These are phyloP conservation scores for Monosporascus sp. DNA, from an alignment of 2,329 filamentous ascomycete species.

Conservation along the genomic window DNA sequence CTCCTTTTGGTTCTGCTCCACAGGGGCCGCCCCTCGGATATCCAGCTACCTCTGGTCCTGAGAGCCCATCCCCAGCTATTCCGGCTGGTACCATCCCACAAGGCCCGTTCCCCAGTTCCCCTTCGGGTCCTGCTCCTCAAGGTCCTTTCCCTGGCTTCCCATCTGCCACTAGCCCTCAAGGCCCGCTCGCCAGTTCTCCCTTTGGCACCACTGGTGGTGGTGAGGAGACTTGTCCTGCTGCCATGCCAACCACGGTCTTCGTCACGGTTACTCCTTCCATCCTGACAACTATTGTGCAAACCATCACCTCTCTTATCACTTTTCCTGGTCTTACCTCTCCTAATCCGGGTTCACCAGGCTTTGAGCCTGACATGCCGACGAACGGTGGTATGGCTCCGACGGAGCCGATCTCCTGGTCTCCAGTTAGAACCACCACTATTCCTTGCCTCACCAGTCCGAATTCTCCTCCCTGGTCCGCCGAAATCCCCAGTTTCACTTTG, in stretches of 20 bases:
- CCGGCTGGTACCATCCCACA: background rate
- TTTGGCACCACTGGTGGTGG: constrained; percentile 8
- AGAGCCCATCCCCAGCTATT: background rate
- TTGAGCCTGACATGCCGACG: constrained; percentile 4
- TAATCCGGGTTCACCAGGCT: constrained; percentile 12
- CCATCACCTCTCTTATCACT: constrained; percentile 27
- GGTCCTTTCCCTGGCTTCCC: background rate
- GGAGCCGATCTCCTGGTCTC: constrained; percentile 15
- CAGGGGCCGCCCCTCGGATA: background rate
- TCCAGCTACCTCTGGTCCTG: background rate
- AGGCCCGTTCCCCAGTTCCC: background rate
- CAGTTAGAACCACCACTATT: constrained; percentile 13
- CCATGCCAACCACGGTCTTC: constrained; percentile 40
- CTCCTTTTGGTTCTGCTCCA: background rate
- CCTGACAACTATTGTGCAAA: constrained; percentile 23
- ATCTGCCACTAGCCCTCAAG: background rate
- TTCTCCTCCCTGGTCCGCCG: constrained; percentile 21
- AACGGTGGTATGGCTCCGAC: constrained; percentile 12
- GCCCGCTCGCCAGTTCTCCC: background rate
- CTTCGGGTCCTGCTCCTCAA: background rate
- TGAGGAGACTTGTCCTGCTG: constrained; percentile 33
- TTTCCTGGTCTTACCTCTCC: constrained; percentile 15
- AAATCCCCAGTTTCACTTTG: constrained; percentile 22
- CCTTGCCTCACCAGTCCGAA: constrained; percentile 11
- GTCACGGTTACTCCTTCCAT: constrained; percentile 38